A percentile compares a stretch with the other conserved stretches of the same genome.
These are phyloP conservation scores for Mycena vulgaris DNA, from an alignment of 768 basidiomycete genomes.

Conservation along the genomic window DNA sequence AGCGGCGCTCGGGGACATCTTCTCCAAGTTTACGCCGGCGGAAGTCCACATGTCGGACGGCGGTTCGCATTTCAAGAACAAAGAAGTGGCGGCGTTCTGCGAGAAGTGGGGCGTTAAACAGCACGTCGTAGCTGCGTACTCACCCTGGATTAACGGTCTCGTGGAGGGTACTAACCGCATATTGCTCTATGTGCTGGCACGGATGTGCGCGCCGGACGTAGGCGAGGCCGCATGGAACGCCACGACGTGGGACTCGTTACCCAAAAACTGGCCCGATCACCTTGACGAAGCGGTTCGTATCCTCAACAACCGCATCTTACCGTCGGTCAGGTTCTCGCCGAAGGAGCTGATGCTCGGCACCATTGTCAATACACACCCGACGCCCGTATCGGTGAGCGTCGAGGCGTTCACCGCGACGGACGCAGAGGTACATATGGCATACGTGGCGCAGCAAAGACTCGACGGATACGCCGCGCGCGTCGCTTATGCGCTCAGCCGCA, in stretches of 20 bases:
- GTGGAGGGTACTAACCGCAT: too few relatives aligned
- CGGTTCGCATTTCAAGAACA: neutral
- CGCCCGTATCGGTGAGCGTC: too few relatives aligned
- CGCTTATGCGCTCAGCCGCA: too few relatives aligned
- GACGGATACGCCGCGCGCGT: too few relatives aligned
- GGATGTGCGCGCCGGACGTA: slow-evolving; percentile 38
- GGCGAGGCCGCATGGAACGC: slow-evolving; percentile 24
- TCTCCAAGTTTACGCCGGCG: neutral
- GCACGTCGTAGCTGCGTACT: slow-evolving; percentile 36
- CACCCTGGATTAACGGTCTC: slow-evolving; percentile 48
- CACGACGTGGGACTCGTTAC: slow-evolving; percentile 16
- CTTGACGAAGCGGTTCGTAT: slow-evolving; percentile 4
- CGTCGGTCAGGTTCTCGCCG: too few relatives aligned
- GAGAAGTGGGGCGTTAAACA: slow-evolving; percentile 17
- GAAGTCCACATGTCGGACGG: neutral
- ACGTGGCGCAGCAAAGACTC: too few relatives aligned
- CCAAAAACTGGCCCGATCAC: slow-evolving; percentile 41
- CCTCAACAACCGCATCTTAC: too few relatives aligned
- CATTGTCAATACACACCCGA: too few relatives aligned
- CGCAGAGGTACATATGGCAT: too few relatives aligned
- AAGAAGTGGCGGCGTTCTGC: slow-evolving; percentile 26
- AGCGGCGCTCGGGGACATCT: neutral
- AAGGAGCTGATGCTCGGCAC: too few relatives aligned
- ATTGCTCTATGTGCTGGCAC: slow-evolving; percentile 33
- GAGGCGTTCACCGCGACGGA: too few relatives aligned